phyloP scores from a whole-genome alignment of 108 stramenopile species.

The Craspedostauros australis region DNA sequence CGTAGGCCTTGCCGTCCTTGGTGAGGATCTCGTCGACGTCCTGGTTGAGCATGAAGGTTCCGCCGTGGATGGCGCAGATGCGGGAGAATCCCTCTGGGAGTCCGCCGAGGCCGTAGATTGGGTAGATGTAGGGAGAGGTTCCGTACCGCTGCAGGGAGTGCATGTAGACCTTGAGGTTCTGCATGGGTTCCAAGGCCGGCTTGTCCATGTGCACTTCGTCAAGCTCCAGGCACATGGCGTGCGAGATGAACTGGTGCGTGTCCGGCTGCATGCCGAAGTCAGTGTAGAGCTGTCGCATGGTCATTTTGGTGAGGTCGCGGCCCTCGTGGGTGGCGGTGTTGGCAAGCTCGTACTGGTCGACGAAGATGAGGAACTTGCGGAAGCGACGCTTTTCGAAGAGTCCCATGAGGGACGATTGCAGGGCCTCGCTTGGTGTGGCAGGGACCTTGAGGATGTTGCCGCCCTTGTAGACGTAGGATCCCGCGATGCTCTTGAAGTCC shows the following conservation, averaged over 20 bases:
- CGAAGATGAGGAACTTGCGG: slow-evolving; percentile 92
- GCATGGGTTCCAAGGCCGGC: slow-evolving; percentile 85
- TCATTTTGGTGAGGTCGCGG: slow-evolving; percentile 85
- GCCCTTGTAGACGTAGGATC: slow-evolving; percentile 94
- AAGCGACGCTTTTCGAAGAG: slow-evolving; percentile 98
- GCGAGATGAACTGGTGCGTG: slow-evolving; percentile 97
- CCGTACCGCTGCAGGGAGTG: slow-evolving; percentile 92
- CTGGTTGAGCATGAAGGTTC: slow-evolving; percentile 98
- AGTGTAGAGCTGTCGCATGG: slow-evolving; percentile 91
- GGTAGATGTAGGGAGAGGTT: slow-evolving; percentile 98
- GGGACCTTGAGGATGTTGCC: slow-evolving; percentile 93
- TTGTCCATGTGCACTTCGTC: slow-evolving; percentile 90
- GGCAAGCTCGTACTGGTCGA: slow-evolving; percentile 80
- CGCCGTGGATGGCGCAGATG: slow-evolving; percentile 97
- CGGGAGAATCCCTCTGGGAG: slow-evolving; percentile 99
- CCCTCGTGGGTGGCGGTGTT: slow-evolving; percentile 77
- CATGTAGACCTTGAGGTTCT: slow-evolving; percentile 90
- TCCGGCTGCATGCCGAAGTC: slow-evolving; percentile 90
- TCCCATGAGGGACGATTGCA: slow-evolving; percentile 90
- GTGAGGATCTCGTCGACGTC: slow-evolving; percentile 95
- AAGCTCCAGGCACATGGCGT: slow-evolving; percentile 97
- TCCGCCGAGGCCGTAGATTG: slow-evolving; percentile 96
- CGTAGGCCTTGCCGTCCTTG: slow-evolving; percentile 84
- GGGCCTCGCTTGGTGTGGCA: slow-evolving; percentile 89
- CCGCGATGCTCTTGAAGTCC: slow-evolving; percentile 95